A percentile compares a stretch with the other conserved stretches of the same genome.
Evolutionary conservation across 306 rosid species (phyloP).

Genomic region (Cucumis sativus): Cucumber_9930_V3 NC_026658.2:3572501-3573000

Average conservation of each 20-base stretch:
- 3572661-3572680: constrained; percentile 76
- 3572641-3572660: constrained; percentile 88
- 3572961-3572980: neutral
- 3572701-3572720: constrained; percentile 72
- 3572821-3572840: constrained; percentile 71
- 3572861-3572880: constrained; percentile 73
- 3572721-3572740: constrained; percentile 73
- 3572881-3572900: constrained; percentile 71
- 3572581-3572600: neutral
- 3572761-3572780: constrained; percentile 23
- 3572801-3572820: constrained; percentile 44
- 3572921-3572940: constrained; percentile 33
- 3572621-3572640: constrained; percentile 47
- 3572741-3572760: constrained; percentile 50
- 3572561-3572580: neutral
- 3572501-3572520: neutral
- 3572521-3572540: neutral
- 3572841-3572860: constrained; percentile 94
- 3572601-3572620: constrained; percentile 5
- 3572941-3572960: neutral
- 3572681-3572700: constrained; percentile 61
- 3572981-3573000: neutral
- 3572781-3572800: neutral
- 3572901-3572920: constrained; percentile 66
- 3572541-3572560: neutral